These are phyloP conservation scores for Boletus edulis DNA, from an alignment of 768 basidiomycete genomes.

Conservation along the genomic window DNA sequence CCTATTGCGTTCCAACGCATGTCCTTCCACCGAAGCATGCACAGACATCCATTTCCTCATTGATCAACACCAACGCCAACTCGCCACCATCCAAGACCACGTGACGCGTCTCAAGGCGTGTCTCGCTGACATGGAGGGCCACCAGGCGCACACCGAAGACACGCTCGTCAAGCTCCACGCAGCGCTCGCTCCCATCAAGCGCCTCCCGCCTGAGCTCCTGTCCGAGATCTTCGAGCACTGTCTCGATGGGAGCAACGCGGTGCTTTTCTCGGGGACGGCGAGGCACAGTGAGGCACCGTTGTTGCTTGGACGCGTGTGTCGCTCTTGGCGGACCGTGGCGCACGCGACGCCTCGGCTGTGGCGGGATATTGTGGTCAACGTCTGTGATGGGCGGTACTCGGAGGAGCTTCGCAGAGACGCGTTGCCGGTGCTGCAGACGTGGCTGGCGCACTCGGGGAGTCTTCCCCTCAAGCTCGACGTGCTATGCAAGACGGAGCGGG, in stretches of 20 bases:
- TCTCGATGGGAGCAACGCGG: neutral
- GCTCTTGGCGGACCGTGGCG: conserved; percentile 25
- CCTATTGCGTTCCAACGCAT: conserved; percentile 15
- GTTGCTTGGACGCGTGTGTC: conserved; percentile 30
- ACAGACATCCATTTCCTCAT: conserved; percentile 14
- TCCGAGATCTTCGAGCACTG: conserved; percentile 27
- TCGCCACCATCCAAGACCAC: conserved; percentile 11
- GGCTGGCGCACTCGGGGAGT: conserved; percentile 21
- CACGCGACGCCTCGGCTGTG: conserved; percentile 28
- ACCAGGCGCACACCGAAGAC: conserved; percentile 1
- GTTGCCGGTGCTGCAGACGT: conserved; percentile 16
- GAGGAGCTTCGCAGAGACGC: conserved; percentile 18
- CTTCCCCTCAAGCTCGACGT: conserved; percentile 20
- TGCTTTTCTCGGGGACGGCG: neutral
- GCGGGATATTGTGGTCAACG: conserved; percentile 18
- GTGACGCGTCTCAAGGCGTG: conserved; percentile 1
- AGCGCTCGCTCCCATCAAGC: conserved; percentile 20
- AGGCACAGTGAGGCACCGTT: conserved; percentile 20
- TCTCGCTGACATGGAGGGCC: conserved; percentile 13
- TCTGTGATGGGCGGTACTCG: conserved; percentile 22
- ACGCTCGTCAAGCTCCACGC: conserved; percentile 15
- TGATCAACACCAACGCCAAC: conserved; percentile 13
- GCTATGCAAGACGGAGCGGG: conserved; percentile 18
- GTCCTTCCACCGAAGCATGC: conserved; percentile 9
- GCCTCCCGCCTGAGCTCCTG: conserved; percentile 25